Evolutionary conservation across 2,329 filamentous ascomycete genomes (phyloP).

Genomic region (Fusarium dlaminii): DNA sequence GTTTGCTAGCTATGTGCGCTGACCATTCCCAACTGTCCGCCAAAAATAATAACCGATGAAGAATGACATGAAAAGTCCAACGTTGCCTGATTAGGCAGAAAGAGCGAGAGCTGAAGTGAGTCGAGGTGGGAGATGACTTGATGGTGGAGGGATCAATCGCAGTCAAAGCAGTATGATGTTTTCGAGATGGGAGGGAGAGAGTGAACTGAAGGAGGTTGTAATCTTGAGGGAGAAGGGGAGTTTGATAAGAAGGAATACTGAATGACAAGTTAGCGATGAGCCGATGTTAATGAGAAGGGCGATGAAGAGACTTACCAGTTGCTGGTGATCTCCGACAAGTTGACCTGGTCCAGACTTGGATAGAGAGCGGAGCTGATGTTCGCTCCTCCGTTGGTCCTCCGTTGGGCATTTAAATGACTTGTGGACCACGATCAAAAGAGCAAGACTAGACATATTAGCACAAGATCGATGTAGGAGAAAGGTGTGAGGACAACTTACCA

Average conservation of each 20-base stretch:
- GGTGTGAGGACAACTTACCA: not conserved
- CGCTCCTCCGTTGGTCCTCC: not conserved
- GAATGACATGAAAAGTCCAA: not conserved
- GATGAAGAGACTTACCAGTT: not conserved
- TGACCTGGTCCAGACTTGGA: not conserved
- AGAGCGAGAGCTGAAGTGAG: too few relatives aligned
- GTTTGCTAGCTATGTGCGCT: not conserved
- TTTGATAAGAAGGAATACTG: not conserved
- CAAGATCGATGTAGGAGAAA: not conserved
- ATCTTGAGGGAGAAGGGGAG: not conserved
- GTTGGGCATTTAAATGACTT: not conserved
- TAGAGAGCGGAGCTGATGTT: not conserved
- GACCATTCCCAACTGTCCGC: not conserved
- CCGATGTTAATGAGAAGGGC: not conserved
- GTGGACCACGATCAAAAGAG: not conserved
- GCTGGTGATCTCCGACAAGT: not conserved
- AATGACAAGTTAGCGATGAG: not conserved
- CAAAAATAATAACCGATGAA: not conserved
- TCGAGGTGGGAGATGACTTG: not conserved
- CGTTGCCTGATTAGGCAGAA: accelerated
- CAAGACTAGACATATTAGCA: not conserved
- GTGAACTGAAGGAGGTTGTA: not conserved
- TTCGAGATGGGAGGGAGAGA: not conserved
- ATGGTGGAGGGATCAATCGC: too few relatives aligned
- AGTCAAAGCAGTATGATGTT: not conserved